Evolutionary conservation across 441 rosid genomes (phyloP), one percentile per base, ranked within the genome.

Genomic region (California macrophylla): DNA sequence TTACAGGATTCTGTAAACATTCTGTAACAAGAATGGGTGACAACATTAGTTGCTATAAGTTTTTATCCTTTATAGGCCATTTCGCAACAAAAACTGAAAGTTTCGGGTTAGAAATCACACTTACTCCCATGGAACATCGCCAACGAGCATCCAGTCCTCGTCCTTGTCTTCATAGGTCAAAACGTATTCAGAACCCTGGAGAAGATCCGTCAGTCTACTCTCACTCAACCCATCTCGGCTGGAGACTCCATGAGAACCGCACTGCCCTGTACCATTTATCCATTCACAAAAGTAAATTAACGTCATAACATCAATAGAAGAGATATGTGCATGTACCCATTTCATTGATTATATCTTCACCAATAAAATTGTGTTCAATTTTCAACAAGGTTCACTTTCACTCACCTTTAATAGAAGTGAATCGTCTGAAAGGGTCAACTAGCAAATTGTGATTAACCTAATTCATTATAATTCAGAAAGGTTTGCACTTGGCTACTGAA

Each of bases 81-180:
- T 36, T 6, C 10, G 10, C 1, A 9, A 24, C 36, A 66, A 34
- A 12, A 45, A 10, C n/a, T 42, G 23, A n/a, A 50, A 26, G 38
- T 34, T 9, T 36, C 6, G 25, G 12, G 66, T 36, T 52, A 18
- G 54, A 36, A 63, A 50, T 28, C 34, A 67, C 64, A 85, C 94
- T 87, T 84, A 90, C 97, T 85, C 85, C 96, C 96, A 90, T 21
- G 96, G 97, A 67, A 90, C 93, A 76, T 90, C 96, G 56, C 96
- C 96, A 3, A 87, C 92, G 24, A 88, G 83, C 94, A 90, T 90
- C 97, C 94, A 88, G 75, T 90, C 97, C 61, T 89, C 85, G 56
- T 90, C 97, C 72, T 87, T 84, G 73, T 90, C 97, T 81, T 91
- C 94, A 74, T 85, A 89, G 12, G 94, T 89, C 36, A 87, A 89